Conservation (phyloP, 768 basidiomycete genomes). For the Leucogyrophana mollusca region DNA sequence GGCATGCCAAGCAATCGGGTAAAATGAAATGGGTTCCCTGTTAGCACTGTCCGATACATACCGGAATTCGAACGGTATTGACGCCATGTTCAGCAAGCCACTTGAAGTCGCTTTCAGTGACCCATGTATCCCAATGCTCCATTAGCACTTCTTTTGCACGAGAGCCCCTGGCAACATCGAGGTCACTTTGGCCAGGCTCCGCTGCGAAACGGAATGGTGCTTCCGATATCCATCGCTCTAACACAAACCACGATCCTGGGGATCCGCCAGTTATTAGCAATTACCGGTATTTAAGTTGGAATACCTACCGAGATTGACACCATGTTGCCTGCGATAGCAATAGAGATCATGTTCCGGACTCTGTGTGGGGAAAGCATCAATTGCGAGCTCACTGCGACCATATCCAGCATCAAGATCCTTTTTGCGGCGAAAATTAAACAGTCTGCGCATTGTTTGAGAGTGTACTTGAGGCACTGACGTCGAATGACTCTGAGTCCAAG, state of each 20-base stretch:
- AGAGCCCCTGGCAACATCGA: conserved; percentile 62
- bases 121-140: conserved; percentile 54
- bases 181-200: conserved; percentile 60
- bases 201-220: conserved; percentile 53
- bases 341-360: conserved; percentile 28
- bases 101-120: conserved; percentile 50
- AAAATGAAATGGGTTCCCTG: conserved; percentile 30
- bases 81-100: conserved; percentile 54
- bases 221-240: conserved; percentile 75
- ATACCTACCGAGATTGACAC: conserved; percentile 78
- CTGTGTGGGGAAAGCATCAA: neutral
- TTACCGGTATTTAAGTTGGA: neutral
- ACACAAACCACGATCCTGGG: conserved; percentile 76
- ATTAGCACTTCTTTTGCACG: conserved; percentile 42
- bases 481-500: too few species aligned
- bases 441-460: too few species aligned
- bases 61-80: conserved; percentile 63
- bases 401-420: too few species aligned
- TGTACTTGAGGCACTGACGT: too few species aligned
- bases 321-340: conserved; percentile 70
- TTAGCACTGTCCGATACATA: conserved; percentile 50
- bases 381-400: too few species aligned
- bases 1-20: conserved; percentile 1
- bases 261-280: conserved; percentile 7
- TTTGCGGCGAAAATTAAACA: too few species aligned